Base-by-base conservation (phyloP, 495 filamentous ascomycete genomes). In the Penicillium pulvis region DNA sequence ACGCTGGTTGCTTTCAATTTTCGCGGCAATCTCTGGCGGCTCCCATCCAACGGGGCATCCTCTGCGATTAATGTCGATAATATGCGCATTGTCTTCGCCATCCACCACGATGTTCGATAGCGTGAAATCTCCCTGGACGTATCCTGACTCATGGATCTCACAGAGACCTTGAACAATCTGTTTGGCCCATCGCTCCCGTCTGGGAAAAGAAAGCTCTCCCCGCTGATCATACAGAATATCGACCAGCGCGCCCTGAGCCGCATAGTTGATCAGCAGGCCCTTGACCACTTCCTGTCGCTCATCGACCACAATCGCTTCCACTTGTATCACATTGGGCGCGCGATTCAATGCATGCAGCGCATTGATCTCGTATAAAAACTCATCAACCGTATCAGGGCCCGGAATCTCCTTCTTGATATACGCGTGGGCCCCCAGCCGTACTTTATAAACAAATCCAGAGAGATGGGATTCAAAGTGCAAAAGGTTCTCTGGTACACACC, bases 371-470 rank as follows among this genome's bases (percentile, higher is more conserved):
- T 98, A 98, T 12, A 98, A 79, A 66, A 98, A 98, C 68, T 98
- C 94, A 60, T 98, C 94, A 28, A 98, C 87, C 0, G 90, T 94
- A 70, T 98, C 93, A 0, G 94, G 95, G 1, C 95, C 92, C 2
- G 94, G 94, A 49, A 98, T 98, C 71, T 98, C 94, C 67, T 98
- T 98, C 73, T 98, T 98, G 75, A 98, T 96, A 68, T 88, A 90
- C 16, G 84, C 76, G 47, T 83, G 75, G 39, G 84, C 87, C 56
- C 81, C 73, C 28, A 91, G 81, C 9, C 75, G 80, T 45, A 98
- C 92, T 75, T 93, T 96, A 80, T 98, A 98, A 33, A 98, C 94
- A 70, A 98, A 98, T 0, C 94, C 94, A 10, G 94, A 97, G 62
- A 98, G 80, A 68, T 98, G 94, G 2, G 90, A 87, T 60, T 95